Evolutionary conservation across 805 yeast species (phyloP), one percentile per base, ranked within the genome.

Genomic region (Spathaspora sp.): DNA sequence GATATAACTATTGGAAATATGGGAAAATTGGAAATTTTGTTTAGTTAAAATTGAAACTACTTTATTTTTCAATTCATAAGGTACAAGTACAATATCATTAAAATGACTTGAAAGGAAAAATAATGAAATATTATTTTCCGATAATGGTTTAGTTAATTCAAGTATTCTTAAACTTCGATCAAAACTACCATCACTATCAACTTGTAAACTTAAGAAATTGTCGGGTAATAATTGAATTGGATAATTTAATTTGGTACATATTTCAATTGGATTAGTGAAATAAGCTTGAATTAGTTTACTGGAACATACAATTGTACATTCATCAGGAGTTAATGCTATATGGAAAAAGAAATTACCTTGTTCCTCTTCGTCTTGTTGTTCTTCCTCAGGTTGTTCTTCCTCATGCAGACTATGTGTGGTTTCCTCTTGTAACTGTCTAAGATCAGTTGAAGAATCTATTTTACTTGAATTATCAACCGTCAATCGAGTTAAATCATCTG

Each of bases 21-120:
- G 75, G 23, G 77, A 73, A 60, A 78, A 79, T 39, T 64, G 63
- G 58, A 79, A 80, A 43, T 73, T 68, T 42, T 70, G 67, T 32
- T 65, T 65, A 16, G 76, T 71, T 42, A 84, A 63, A 3, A 81
- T 73, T 29, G 61, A 58, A 3, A 79, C 63, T 1, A 82, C 87
- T 51, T 73, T 70, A 1, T 66, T 69, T 54, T 75, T 73, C 6
- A 73, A 69, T 5, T 60, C 57, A 38, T 62, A 63, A 0, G 89
- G 89, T n/a, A 83, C 73, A 46, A 85, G 67, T 19, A 85, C 83
- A 46, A 81, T 79, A 63, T 84, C 87, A 42, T 83, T 78, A 63
- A 82, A 83, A 64, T 84, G 86, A 32, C 84, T 81, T 16, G 84
- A 76, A 31, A 85, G 63, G 64, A 84, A 85, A 60, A 82, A 84